Evolutionary conservation across 2,329 filamentous ascomycete species (phyloP).

Genomic region (Sphaerostilbella broomeana): DNA sequence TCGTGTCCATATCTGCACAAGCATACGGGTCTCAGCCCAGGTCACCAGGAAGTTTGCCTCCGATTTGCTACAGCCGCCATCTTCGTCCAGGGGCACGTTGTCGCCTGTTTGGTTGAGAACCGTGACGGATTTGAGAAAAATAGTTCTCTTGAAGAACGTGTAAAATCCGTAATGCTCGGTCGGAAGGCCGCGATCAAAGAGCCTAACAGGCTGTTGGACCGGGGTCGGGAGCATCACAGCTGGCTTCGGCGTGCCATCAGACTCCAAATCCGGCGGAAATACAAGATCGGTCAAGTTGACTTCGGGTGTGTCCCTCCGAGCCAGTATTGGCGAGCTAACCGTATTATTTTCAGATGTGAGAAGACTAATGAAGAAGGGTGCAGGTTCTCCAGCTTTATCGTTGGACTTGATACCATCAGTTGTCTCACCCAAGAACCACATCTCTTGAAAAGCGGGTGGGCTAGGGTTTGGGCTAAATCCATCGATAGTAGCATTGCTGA

Average conservation of each 20-base stretch:
- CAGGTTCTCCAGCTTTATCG: conserved; percentile 74
- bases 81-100: conserved; percentile 40
- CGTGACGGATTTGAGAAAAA: conserved; percentile 63
- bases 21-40: conserved; percentile 54
- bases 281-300: conserved; percentile 37
- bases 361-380: conserved; percentile 81
- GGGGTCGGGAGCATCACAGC: conserved; percentile 67
- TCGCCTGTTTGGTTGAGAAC: conserved; percentile 39
- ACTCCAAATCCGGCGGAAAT: conserved; percentile 54
- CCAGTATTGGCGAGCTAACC: conserved; percentile 21
- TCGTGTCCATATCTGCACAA: conserved; percentile 61
- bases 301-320: conserved; percentile 2
- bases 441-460: conserved; percentile 60
- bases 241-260: conserved; percentile 65
- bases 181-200: conserved; percentile 74
- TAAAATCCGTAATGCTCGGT: conserved; percentile 94
- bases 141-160: conserved; percentile 80
- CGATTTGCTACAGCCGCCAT: conserved; percentile 47
- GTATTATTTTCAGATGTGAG: conserved; percentile 41
- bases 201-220: conserved; percentile 68
- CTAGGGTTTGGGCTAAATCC: conserved; percentile 46
- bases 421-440: conserved; percentile 76
- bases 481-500: conserved; percentile 5
- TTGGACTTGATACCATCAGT: conserved; percentile 64
- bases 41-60: conserved; percentile 52